phyloP scores from a whole-genome alignment of 371 early-diverging fungal species.

The Batkoa obscura region DNA sequence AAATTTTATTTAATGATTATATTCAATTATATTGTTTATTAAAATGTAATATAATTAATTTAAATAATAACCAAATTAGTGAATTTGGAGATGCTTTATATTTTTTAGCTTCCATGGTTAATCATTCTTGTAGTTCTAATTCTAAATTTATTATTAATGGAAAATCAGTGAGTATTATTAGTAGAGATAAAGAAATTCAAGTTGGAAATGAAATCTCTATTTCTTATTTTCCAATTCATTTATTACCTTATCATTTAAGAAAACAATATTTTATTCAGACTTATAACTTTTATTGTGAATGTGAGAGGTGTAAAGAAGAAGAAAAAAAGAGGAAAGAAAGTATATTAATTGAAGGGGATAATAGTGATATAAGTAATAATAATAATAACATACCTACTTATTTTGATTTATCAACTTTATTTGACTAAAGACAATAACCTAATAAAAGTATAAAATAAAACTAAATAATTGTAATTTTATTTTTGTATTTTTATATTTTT shows the following conservation, averaged over 20 bases:
- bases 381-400: background rate
- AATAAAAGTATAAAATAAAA: too few species aligned
- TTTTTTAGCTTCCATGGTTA: background rate
- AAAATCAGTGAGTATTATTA: background rate
- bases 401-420: background rate
- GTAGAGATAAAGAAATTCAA: background rate
- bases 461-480: too few species aligned
- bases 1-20: too few species aligned
- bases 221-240: background rate
- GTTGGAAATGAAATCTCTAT: background rate
- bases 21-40: too few species aligned
- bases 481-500: too few species aligned
- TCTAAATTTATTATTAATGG: background rate
- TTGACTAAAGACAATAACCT: background rate
- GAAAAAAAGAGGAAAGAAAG: background rate
- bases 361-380: background rate
- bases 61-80: background rate
- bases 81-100: background rate
- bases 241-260: background rate
- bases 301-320: background rate
- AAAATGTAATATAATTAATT: background rate
- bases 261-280: background rate
- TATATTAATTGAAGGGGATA: background rate
- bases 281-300: background rate
- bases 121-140: background rate